A percentile compares a stretch with the other conserved stretches of the same genome.
Conservation (phyloP, 2,329 filamentous ascomycete genomes). For the Stagonosporopsis chrysanthemi region DNA sequence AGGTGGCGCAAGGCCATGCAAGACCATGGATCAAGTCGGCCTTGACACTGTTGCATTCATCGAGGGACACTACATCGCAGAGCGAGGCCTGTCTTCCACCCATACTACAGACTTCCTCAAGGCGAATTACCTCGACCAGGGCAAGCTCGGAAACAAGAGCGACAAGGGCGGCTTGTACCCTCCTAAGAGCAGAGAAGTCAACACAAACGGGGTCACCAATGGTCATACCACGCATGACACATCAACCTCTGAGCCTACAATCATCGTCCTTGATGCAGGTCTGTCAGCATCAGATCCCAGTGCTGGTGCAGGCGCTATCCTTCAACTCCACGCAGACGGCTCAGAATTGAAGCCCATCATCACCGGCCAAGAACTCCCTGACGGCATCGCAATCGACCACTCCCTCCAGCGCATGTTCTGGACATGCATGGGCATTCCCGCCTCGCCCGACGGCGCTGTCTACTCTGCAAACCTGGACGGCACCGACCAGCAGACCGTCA, state of each 20-base stretch:
- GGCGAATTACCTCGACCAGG: constrained; percentile 55
- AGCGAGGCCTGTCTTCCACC: constrained; percentile 53
- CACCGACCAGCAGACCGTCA: constrained; percentile 52
- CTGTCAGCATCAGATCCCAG: constrained; percentile 8
- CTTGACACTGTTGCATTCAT: constrained; percentile 63
- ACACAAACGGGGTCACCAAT: neutral
- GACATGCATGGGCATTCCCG: constrained; percentile 33
- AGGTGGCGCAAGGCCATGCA: constrained; percentile 45
- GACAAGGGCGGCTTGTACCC: constrained; percentile 27
- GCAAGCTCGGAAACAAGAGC: constrained; percentile 57
- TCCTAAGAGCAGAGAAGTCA: neutral
- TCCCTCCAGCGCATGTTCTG: constrained; percentile 39
- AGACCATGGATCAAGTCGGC: constrained; percentile 59
- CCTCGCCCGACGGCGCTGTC: constrained; percentile 53
- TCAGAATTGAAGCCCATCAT: constrained; percentile 12
- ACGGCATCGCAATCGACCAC: constrained; percentile 43
- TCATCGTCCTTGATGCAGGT: constrained; percentile 23
- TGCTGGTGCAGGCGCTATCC: constrained; percentile 25
- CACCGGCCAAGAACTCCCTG: constrained; percentile 30
- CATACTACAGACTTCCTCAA: constrained; percentile 57
- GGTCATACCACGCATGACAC: neutral
- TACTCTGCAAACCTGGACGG: constrained; percentile 61
- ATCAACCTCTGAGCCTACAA: neutral
- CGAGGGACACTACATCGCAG: constrained; percentile 61
- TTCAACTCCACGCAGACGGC: constrained; percentile 18